phyloP scores from a whole-genome alignment of 2,329 filamentous ascomycete species.

The Xylariaceae sp. region DNA sequence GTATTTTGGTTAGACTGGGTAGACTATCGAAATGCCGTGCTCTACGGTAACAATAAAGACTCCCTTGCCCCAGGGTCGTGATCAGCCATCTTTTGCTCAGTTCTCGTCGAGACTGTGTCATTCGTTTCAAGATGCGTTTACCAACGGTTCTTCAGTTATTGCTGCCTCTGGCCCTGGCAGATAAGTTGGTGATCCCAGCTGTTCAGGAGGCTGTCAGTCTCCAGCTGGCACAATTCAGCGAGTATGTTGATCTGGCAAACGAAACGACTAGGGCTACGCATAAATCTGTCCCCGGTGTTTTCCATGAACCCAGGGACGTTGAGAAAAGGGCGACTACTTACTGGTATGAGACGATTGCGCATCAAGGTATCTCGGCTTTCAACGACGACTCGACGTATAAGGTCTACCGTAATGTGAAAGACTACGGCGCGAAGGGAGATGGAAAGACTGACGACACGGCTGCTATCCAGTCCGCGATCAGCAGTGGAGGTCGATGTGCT shows the following conservation, averaged over 20 bases:
- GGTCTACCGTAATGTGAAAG: constrained; percentile 36
- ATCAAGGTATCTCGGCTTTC: constrained; percentile 33
- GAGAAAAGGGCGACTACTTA: constrained; percentile 20
- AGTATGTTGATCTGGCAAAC: constrained; percentile 11
- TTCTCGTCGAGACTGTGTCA: background rate
- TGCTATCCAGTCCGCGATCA: constrained; percentile 16
- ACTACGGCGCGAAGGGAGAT: constrained; percentile 32
- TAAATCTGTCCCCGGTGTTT: too few species aligned
- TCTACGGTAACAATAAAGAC: too few species aligned
- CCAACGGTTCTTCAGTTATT: constrained; percentile 8
- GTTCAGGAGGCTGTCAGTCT: constrained; percentile 19
- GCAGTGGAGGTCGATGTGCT: constrained; percentile 17
- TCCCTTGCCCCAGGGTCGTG: too few species aligned
- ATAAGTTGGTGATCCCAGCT: constrained; percentile 21
- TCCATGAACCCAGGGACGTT: background rate
- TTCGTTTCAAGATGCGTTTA: constrained; percentile 19
- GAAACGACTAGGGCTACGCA: constrained; percentile 6
- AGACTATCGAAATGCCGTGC: too few species aligned
- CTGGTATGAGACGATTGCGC: constrained; percentile 33
- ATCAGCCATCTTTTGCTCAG: too few species aligned
- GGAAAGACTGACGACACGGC: constrained; percentile 15
- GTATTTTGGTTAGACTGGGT: too few species aligned
- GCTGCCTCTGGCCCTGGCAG: constrained; percentile 16
- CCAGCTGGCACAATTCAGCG: constrained; percentile 19
- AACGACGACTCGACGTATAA: constrained; percentile 29